A percentile compares a stretch with the other conserved stretches of the same genome.
Conservation (phyloP, 176 grass and related monocot genomes). For the Elaeis guineensis region DNA sequence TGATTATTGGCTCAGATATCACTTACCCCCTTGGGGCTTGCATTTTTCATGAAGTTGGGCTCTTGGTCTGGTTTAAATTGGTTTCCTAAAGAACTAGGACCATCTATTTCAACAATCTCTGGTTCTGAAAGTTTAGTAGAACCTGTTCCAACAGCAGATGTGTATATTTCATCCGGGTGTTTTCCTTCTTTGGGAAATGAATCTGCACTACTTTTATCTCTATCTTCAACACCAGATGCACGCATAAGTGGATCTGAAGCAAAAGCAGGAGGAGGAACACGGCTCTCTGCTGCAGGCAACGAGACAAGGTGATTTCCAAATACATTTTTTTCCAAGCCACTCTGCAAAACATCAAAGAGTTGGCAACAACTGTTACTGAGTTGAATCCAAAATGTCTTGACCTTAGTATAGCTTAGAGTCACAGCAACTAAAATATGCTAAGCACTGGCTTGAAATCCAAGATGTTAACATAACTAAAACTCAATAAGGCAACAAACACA, state of each 20-base stretch:
- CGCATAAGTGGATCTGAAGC: conserved; percentile 70
- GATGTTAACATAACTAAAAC: neutral
- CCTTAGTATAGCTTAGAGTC: no score
- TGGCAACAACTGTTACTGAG: no score
- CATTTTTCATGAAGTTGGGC: conserved; percentile 53
- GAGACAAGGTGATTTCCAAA: conserved; percentile 90
- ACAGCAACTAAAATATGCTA: no score
- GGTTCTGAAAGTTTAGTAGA: conserved; percentile 37
- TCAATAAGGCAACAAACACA: neutral
- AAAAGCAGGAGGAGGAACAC: conserved; percentile 58
- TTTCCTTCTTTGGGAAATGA: conserved; percentile 29
- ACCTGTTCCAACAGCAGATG: conserved; percentile 25
- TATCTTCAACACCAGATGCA: conserved; percentile 34
- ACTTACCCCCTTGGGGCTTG: conserved; percentile 58
- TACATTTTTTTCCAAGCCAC: conserved; percentile 87
- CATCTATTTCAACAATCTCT: conserved; percentile 96
- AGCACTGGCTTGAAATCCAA: no score
- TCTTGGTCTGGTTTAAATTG: conserved; percentile 58
- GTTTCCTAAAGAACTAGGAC: conserved; percentile 40
- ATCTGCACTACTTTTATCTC: conserved; percentile 32
- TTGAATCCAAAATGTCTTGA: no score
- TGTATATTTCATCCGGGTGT: conserved; percentile 29
- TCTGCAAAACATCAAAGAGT: conserved; percentile 43
- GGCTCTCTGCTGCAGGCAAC: conserved; percentile 42
- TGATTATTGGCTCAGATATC: conserved; percentile 2